Conservation (phyloP, 1,139 yeast genomes). For the Pichia sp. region DNA sequence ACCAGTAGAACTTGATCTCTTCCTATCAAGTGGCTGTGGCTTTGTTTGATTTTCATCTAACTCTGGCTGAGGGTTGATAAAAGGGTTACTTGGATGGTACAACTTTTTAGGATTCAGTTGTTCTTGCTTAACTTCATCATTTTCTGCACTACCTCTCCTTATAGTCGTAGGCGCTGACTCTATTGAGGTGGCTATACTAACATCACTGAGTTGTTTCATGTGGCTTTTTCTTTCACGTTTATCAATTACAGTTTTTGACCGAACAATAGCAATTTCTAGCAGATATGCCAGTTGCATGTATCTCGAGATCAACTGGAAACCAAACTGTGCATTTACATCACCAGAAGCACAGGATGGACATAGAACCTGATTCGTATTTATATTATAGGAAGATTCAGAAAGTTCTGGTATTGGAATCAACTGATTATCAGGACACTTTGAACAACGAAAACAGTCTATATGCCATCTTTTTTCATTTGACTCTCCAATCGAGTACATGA, state of each 20-base stretch:
- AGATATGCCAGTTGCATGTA: slow-evolving; percentile 71
- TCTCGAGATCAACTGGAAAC: slow-evolving; percentile 64
- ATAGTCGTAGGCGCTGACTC: neutral
- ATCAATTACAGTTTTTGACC: slow-evolving; percentile 48
- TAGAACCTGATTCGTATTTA: slow-evolving; percentile 38
- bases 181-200: neutral
- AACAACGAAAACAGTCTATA: slow-evolving; percentile 62
- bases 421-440: slow-evolving; percentile 41
- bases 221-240: slow-evolving; percentile 14
- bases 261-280: slow-evolving; percentile 75
- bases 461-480: slow-evolving; percentile 70
- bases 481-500: slow-evolving; percentile 40
- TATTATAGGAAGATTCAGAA: slow-evolving; percentile 44
- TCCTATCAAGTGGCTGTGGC: neutral
- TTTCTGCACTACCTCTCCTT: neutral
- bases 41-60: neutral
- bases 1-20: neutral
- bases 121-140: neutral
- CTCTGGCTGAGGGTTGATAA: neutral
- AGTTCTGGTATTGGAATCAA: slow-evolving; percentile 21
- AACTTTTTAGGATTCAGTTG: neutral
- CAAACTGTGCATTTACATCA: slow-evolving; percentile 46
- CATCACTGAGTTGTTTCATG: slow-evolving; percentile 6
- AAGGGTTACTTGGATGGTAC: neutral
- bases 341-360: slow-evolving; percentile 58